phyloP scores from a whole-genome alignment of 2,329 filamentous ascomycete genomes.

The Cladophialophora immunda region DNA sequence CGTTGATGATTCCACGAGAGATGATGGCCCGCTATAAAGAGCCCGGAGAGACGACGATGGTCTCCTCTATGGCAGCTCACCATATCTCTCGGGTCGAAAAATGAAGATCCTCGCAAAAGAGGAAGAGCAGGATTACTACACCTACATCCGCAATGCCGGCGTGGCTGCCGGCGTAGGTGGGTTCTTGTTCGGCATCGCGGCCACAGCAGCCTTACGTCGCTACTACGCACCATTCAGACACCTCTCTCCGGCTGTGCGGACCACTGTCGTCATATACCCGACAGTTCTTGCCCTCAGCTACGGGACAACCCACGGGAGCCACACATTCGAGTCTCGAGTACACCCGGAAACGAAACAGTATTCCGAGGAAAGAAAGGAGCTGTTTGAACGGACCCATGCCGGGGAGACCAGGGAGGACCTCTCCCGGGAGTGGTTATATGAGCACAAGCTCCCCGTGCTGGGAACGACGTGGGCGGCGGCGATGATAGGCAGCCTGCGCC shows the following conservation, averaged over 20 bases:
- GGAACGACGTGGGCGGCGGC: background rate
- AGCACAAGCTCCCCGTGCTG: background rate
- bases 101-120: background rate
- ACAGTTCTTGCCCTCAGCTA: background rate
- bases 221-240: background rate
- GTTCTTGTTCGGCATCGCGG: background rate
- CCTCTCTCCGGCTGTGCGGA: background rate
- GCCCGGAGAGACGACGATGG: too few species aligned
- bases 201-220: background rate
- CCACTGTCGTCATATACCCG: background rate
- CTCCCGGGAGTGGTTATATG: background rate
- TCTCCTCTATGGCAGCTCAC: background rate
- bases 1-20: background rate
- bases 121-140: background rate
- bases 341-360: background rate
- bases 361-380: background rate
- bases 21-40: background rate
- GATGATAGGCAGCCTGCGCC: background rate
- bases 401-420: background rate
- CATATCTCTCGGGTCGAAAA: background rate
- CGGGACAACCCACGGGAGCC: background rate
- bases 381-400: background rate
- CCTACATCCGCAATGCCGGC: background rate
- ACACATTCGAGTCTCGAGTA: background rate
- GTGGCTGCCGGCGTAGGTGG: background rate